Evolutionary conservation across 2,329 filamentous ascomycete species (phyloP).

Genomic region (Thyridium curvatum): DNA sequence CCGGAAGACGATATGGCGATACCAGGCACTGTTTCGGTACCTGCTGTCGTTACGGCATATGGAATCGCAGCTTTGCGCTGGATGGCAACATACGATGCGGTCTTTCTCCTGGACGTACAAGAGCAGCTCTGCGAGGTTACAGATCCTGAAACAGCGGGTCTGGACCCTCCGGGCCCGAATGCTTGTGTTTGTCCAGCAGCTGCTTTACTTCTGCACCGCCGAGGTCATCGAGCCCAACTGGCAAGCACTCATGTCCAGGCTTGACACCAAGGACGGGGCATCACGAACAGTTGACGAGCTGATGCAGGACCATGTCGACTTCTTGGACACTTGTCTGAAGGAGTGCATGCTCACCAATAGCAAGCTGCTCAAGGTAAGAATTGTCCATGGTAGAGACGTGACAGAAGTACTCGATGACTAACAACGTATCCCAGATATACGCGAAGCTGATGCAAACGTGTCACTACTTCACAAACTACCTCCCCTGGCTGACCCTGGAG

Average conservation of each 20-base stretch:
- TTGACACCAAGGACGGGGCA: slow-evolving; percentile 55
- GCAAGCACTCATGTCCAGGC: slow-evolving; percentile 84
- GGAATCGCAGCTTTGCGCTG: slow-evolving; percentile 77
- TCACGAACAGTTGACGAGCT: slow-evolving; percentile 84
- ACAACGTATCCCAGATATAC: slow-evolving; percentile 64
- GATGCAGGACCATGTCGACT: slow-evolving; percentile 99
- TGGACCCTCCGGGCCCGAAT: slow-evolving; percentile 91
- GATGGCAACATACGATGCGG: slow-evolving; percentile 87
- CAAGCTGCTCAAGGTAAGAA: slow-evolving; percentile 81
- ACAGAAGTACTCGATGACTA: neutral
- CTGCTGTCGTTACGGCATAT: slow-evolving; percentile 83
- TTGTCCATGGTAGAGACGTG: too few species aligned
- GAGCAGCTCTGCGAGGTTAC: slow-evolving; percentile 65
- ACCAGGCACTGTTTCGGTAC: slow-evolving; percentile 94
- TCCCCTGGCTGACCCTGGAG: slow-evolving; percentile 77
- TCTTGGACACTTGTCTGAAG: slow-evolving; percentile 93
- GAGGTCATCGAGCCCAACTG: slow-evolving; percentile 99
- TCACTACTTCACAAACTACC: slow-evolving; percentile 88
- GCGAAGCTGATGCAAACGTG: slow-evolving; percentile 96
- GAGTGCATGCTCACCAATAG: slow-evolving; percentile 99
- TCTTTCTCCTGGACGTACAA: slow-evolving; percentile 76
- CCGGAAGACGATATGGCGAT: slow-evolving; percentile 92
- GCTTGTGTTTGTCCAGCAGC: slow-evolving; percentile 94
- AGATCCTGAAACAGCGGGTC: slow-evolving; percentile 87
- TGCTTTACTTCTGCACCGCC: slow-evolving; percentile 92